phyloP scores from a whole-genome alignment of 2,329 filamentous ascomycete genomes.

The Colletotrichum plurivorum region DNA sequence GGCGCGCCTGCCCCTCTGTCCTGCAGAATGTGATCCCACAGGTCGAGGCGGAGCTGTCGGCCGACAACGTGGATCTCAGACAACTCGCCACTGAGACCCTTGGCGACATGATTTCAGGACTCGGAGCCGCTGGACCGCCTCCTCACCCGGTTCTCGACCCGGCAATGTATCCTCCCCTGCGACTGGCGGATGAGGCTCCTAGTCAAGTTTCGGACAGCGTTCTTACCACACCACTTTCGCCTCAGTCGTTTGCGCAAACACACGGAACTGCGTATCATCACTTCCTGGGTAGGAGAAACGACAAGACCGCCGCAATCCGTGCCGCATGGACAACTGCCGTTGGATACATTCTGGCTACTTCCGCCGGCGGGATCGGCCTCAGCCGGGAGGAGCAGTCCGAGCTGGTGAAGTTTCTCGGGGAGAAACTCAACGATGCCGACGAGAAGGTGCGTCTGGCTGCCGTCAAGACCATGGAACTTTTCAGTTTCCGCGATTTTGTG shows the following conservation, averaged over 20 bases:
- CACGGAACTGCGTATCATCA: constrained; percentile 85
- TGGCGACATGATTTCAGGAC: constrained; percentile 93
- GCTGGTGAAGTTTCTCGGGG: constrained; percentile 80
- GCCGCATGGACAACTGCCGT: constrained; percentile 88
- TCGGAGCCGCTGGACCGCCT: constrained; percentile 90
- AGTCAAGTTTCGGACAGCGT: constrained; percentile 69
- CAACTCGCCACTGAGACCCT: constrained; percentile 93
- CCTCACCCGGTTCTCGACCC: constrained; percentile 81
- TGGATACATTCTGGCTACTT: constrained; percentile 90
- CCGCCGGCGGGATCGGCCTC: constrained; percentile 89
- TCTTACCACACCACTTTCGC: constrained; percentile 86
- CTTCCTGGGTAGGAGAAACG: constrained; percentile 87
- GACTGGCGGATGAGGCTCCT: constrained; percentile 70
- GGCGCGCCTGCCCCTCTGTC: constrained; percentile 90
- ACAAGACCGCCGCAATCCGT: constrained; percentile 87
- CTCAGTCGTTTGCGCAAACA: constrained; percentile 89
- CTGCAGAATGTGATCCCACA: constrained; percentile 95
- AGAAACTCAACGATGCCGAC: constrained; percentile 88
- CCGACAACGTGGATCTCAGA: constrained; percentile 89
- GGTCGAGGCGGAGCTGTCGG: constrained; percentile 90
- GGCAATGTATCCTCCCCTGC: constrained; percentile 85
- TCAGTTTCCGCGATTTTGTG: constrained; percentile 85
- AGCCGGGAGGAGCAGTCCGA: constrained; percentile 85
- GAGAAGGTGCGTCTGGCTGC: constrained; percentile 92
- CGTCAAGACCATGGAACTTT: constrained; percentile 86